Evolutionary conservation across 768 basidiomycete species (phyloP).

Genomic region (Leccinellum luteum): DNA sequence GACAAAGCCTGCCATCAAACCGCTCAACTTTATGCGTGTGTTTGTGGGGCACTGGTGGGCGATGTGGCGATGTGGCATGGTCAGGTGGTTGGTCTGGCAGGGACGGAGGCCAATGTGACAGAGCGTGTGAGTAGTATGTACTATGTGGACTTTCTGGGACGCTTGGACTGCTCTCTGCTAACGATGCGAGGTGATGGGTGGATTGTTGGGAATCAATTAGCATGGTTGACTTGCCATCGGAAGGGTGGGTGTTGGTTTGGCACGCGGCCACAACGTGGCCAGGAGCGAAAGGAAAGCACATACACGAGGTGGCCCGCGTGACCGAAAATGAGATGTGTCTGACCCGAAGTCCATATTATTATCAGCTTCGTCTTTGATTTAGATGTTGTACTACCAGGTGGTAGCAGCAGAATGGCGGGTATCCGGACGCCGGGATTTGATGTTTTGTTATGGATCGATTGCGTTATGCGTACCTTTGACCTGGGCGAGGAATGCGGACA

Average conservation of each 20-base stretch:
- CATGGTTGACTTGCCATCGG: slow-evolving; percentile 15
- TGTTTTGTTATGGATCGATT: neutral
- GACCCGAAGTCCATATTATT: neutral
- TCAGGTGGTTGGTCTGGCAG: neutral
- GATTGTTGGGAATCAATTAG: slow-evolving; percentile 36
- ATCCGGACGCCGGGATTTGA: neutral
- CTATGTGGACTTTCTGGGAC: slow-evolving; percentile 31
- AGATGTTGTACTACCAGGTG: neutral
- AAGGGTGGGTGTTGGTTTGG: neutral
- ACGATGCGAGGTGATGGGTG: slow-evolving; percentile 35
- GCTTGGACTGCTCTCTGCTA: slow-evolving; percentile 23
- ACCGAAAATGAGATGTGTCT: neutral
- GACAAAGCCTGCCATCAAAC: slow-evolving; percentile 34
- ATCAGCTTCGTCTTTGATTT: neutral
- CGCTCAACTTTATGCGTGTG: slow-evolving; percentile 27
- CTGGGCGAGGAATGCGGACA: slow-evolving; percentile 3
- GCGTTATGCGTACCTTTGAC: neutral
- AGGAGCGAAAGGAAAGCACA: neutral
- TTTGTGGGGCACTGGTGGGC: slow-evolving; percentile 16
- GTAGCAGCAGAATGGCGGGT: neutral
- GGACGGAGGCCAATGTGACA: slow-evolving; percentile 16
- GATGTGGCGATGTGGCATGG: slow-evolving; percentile 12
- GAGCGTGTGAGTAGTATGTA: slow-evolving; percentile 33
- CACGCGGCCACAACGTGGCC: neutral
- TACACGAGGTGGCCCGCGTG: neutral